Conservation (phyloP, 352 stramenopile genomes). For the Pythium folliculosum region DNA sequence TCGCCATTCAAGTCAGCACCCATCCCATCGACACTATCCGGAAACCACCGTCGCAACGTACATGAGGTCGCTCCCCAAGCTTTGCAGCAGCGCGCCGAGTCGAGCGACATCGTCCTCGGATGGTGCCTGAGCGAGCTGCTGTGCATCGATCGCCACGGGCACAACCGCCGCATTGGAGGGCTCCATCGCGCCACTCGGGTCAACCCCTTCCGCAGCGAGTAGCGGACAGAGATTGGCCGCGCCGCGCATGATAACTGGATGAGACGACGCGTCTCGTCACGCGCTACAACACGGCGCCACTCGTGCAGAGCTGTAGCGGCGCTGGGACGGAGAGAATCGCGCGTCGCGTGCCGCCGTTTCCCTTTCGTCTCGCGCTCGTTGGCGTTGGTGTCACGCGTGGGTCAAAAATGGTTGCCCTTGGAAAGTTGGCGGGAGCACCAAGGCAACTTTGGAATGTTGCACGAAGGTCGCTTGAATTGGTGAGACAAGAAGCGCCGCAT, state of each 20-base stretch:
- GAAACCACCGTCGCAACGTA: slow-evolving; percentile 26
- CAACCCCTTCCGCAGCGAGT: slow-evolving; percentile 31
- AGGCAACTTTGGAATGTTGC: slow-evolving; percentile 9
- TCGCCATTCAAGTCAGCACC: slow-evolving; percentile 1
- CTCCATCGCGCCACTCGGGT: slow-evolving; percentile 31
- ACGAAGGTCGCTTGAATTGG: slow-evolving; percentile 33
- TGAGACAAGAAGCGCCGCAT: background rate
- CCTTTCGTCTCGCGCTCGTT: slow-evolving; percentile 16
- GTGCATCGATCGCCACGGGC: slow-evolving; percentile 8
- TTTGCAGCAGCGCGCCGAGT: slow-evolving; percentile 43
- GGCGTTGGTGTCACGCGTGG: slow-evolving; percentile 9
- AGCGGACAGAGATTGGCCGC: slow-evolving; percentile 60
- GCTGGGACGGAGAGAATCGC: slow-evolving; percentile 9
- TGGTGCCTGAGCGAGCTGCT: slow-evolving; percentile 7
- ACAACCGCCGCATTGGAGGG: slow-evolving; percentile 20
- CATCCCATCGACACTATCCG: background rate
- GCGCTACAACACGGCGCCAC: slow-evolving; percentile 1
- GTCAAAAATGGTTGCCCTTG: slow-evolving; percentile 24
- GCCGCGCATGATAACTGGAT: slow-evolving; percentile 44
- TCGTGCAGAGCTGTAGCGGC: background rate
- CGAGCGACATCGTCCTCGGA: slow-evolving; percentile 34
- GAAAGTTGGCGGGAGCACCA: slow-evolving; percentile 15
- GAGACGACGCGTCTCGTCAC: slow-evolving; percentile 3
- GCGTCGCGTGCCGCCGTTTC: slow-evolving; percentile 9
- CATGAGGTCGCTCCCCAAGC: slow-evolving; percentile 39